Conservation (phyloP, 495 filamentous ascomycete genomes). For the Xylaria curta region DNA sequence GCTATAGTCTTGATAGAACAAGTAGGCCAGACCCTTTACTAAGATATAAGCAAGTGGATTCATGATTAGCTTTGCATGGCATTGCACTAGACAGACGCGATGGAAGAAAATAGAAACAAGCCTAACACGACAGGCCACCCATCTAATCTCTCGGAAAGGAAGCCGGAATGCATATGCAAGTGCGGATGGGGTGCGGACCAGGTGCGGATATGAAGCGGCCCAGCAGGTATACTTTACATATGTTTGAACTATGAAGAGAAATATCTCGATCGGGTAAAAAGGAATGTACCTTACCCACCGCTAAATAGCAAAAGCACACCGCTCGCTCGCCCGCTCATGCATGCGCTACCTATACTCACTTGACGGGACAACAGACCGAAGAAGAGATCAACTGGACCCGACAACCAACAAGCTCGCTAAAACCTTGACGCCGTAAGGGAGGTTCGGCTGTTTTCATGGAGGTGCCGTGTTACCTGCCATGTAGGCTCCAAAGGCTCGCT, state of each 20-base stretch:
- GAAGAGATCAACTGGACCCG: neutral
- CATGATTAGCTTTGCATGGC: slow-evolving; percentile 1
- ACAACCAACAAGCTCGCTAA: neutral
- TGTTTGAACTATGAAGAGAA: neutral
- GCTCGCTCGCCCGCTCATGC: slow-evolving; percentile 11
- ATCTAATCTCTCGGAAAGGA: slow-evolving; percentile 11
- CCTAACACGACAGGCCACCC: neutral
- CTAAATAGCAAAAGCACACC: slow-evolving; percentile 13
- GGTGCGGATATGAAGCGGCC: slow-evolving; percentile 12
- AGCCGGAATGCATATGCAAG: slow-evolving; percentile 16
- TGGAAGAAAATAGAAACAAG: slow-evolving; percentile 4
- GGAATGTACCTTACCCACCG: slow-evolving; percentile 4
- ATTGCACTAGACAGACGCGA: neutral
- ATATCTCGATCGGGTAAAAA: slow-evolving; percentile 20
- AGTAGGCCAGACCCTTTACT: neutral
- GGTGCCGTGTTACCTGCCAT: slow-evolving; percentile 51
- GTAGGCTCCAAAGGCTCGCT: slow-evolving; percentile 54
- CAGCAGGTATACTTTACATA: neutral
- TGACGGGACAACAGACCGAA: neutral
- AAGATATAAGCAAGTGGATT: neutral
- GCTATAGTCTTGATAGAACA: neutral
- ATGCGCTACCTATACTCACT: slow-evolving; percentile 1
- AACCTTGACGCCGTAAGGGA: neutral
- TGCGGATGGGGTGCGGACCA: slow-evolving; percentile 12
- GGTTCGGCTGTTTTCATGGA: slow-evolving; percentile 25